These are phyloP conservation scores for Ophiostoma perfectum DNA, from an alignment of 2,329 filamentous ascomycete species.

Conservation along the genomic window DNA sequence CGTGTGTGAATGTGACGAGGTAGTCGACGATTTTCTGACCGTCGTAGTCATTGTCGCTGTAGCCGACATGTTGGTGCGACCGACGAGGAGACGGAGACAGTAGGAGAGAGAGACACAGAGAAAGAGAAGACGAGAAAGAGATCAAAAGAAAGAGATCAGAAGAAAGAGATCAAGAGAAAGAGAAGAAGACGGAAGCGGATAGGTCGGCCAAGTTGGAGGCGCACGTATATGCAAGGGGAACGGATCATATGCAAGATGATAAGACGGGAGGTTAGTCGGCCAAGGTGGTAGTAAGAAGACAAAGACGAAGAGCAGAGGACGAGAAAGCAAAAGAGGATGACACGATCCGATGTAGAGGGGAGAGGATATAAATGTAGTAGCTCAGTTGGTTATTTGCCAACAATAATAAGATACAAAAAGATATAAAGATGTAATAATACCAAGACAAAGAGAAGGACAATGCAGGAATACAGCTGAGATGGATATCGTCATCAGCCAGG, in stretches of 20 bases:
- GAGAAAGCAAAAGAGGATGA: background rate
- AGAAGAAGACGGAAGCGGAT: background rate
- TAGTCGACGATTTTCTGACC: background rate
- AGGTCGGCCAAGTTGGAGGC: background rate
- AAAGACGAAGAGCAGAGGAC: background rate
- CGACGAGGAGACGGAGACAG: background rate
- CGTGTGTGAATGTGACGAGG: background rate
- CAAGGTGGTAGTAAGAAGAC: background rate
- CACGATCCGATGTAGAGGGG: background rate
- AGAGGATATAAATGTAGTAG: no score
- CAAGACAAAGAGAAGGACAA: no score
- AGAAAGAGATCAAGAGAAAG: background rate
- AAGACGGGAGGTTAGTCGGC: background rate
- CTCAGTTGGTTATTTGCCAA: background rate
- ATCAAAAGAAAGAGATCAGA: background rate
- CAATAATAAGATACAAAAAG: background rate
- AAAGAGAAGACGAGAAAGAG: background rate
- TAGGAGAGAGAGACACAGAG: no score
- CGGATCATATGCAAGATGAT: slow-evolving; percentile 1
- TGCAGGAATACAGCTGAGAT: no score
- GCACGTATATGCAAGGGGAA: background rate
- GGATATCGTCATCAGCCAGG: no score
- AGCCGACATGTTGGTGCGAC: background rate
- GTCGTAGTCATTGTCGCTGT: background rate
- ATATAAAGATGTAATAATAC: background rate